A percentile compares a stretch with the other conserved stretches of the same genome.
Conservation (phyloP, 2,329 filamentous ascomycete species). For the Colletotrichum sp. region DNA sequence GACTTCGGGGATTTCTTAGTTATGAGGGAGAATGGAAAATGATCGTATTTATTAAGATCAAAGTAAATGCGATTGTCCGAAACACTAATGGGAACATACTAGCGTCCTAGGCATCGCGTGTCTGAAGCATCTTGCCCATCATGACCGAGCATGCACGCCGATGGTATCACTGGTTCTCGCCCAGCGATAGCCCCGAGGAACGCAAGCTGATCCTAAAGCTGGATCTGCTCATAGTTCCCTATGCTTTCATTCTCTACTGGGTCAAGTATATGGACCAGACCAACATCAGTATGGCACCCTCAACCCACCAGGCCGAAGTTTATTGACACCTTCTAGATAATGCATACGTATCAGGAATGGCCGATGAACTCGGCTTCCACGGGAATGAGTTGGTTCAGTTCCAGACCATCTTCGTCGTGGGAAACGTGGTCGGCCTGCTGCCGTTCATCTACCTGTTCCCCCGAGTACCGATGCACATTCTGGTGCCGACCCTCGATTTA, state of each 20-base stretch:
- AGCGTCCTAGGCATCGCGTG: background rate
- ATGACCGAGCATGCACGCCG: background rate
- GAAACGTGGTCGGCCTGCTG: constrained; percentile 55
- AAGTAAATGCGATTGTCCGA: background rate
- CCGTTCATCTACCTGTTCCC: constrained; percentile 59
- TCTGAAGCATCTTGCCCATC: background rate
- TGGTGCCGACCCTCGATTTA: constrained; percentile 56
- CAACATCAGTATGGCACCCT: constrained; percentile 48
- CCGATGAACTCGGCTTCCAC: constrained; percentile 2
- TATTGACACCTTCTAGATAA: background rate
- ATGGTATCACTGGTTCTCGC: constrained; percentile 49
- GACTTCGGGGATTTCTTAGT: background rate
- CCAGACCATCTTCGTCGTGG: constrained; percentile 29
- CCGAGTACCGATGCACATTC: constrained; percentile 49
- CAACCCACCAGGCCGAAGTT: no score
- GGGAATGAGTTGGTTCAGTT: constrained; percentile 4
- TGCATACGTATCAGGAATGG: constrained; percentile 10
- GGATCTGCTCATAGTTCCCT: constrained; percentile 60
- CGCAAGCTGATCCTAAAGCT: constrained; percentile 59
- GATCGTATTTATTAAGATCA: background rate
- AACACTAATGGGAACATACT: accelerated
- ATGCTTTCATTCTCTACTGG: constrained; percentile 61
- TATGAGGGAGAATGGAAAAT: no score
- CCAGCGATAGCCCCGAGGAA: constrained; percentile 54
- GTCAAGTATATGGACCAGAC: constrained; percentile 61